Evolutionary conservation across 1,284 basidiomycete species (phyloP).

Genomic region (Rhodotorula sp.): DNA sequence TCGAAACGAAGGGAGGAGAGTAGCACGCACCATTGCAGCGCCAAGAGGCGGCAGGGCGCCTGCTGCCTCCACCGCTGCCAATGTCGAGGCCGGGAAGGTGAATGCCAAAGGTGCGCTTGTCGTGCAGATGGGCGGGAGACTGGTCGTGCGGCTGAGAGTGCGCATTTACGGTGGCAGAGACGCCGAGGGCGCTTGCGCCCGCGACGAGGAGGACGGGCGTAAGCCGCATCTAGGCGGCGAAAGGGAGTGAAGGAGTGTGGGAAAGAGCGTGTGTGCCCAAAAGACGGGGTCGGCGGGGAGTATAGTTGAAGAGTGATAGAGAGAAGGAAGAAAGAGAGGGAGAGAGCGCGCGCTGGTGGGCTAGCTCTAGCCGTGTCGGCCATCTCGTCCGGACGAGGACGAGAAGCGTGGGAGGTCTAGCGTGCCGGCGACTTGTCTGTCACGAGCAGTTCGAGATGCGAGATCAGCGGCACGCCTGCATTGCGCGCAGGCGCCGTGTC

Average conservation of each 20-base stretch:
- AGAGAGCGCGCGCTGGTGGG: neutral
- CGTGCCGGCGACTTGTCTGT: too few relatives aligned
- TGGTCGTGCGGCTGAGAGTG: neutral
- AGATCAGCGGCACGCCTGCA: too few relatives aligned
- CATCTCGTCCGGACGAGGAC: neutral
- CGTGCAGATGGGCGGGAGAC: neutral
- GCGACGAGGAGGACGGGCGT: neutral
- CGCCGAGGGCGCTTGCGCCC: constrained; percentile 2
- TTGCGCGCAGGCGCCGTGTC: too few relatives aligned
- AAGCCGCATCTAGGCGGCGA: neutral
- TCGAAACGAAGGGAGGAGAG: too few relatives aligned
- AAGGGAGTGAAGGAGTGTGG: neutral
- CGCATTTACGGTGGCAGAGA: neutral
- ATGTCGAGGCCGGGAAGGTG: constrained; percentile 1
- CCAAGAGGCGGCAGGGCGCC: neutral
- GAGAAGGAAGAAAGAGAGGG: neutral
- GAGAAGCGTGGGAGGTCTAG: neutral
- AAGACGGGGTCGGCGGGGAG: neutral
- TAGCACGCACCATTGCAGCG: constrained; percentile 4
- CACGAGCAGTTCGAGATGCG: too few relatives aligned
- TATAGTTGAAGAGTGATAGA: neutral
- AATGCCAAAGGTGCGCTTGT: neutral
- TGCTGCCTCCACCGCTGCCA: neutral
- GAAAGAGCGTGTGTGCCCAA: neutral
- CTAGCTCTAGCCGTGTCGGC: neutral